Conservation (phyloP, 169 alveolate species). For the Plasmodium cynomolgi region DNA sequence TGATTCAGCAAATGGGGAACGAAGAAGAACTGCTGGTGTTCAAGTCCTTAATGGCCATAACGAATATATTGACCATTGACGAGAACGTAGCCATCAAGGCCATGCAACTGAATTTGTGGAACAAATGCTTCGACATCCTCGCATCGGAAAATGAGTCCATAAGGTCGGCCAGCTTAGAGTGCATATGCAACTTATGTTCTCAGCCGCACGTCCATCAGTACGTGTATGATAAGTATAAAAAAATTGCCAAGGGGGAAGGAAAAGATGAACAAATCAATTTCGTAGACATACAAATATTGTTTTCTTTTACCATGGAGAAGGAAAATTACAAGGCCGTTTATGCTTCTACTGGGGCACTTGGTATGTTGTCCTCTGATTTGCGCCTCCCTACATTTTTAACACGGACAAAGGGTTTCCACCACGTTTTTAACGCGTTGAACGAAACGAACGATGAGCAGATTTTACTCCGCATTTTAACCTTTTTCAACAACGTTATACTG, state of each 20-base stretch:
- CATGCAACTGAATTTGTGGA: constrained; percentile 65
- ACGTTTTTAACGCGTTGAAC: constrained; percentile 36
- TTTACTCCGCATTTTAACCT: constrained; percentile 69
- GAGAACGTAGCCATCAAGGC: constrained; percentile 72
- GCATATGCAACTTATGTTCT: constrained; percentile 71
- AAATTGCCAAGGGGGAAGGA: constrained; percentile 12
- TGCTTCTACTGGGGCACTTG: constrained; percentile 74
- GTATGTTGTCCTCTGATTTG: constrained; percentile 60
- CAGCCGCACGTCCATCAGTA: constrained; percentile 72
- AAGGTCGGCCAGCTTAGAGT: constrained; percentile 64
- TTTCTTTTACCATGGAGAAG: constrained; percentile 59
- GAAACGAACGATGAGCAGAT: constrained; percentile 51
- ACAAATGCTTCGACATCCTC: constrained; percentile 58
- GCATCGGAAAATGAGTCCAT: constrained; percentile 56
- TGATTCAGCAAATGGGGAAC: constrained; percentile 41
- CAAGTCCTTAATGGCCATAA: constrained; percentile 69
- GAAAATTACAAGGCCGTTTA: constrained; percentile 46
- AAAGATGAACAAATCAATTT: constrained; percentile 22
- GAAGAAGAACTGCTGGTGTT: constrained; percentile 61
- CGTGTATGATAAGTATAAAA: constrained; percentile 65
- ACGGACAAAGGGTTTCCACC: constrained; percentile 43
- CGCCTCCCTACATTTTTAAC: constrained; percentile 61
- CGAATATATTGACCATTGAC: constrained; percentile 71
- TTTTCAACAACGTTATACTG: constrained; percentile 52
- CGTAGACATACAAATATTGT: constrained; percentile 71